Base-by-base conservation (phyloP, 768 basidiomycete genomes). In the Inosperma sp. region DNA sequence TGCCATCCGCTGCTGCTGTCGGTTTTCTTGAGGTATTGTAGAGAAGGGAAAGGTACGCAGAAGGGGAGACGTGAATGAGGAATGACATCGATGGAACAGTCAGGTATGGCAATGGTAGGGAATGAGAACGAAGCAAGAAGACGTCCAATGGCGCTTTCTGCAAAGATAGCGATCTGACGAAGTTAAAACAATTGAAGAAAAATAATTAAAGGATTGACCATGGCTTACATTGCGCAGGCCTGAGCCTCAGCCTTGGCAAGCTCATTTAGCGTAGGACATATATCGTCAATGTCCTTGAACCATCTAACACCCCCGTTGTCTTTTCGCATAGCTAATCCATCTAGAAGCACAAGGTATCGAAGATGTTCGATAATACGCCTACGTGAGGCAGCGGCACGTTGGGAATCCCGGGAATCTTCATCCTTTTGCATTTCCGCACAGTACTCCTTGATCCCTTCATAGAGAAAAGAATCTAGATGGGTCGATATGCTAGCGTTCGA, bases 101-200 rank as follows among this genome's bases (percentile, higher is more conserved):
- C 3, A 90, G 75, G 61, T 86, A 91, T 3, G 84, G 81, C n/a
- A 92, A 66, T 6, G 87, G 86, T 27, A 91, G 69, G 0, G 79
- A 72, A 62, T 86, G 84, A 10, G 75, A 75, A 2, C 84, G 82
- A 43, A 79, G 65, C 22, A 92, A 73, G 63, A 81, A 80, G 17
- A 88, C 80, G 63, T 93, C 89, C 21, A 93, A 73, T 23, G 89
- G 81, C 0, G 77, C 74, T 16, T 59, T 67, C 22, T 58, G 52
- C 19, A 69, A 60, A 17, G 63, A 63, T 26, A 77, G 65, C 26
- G 73, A 67, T 19, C 80, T 80, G 54, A 37, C 22, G 19, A 40
- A 16, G n/a, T n/a, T 19, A 12, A 12, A 54, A 34, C 13, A 46
- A 21, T 50, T 23, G 56, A 36, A 48, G 47, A 49, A 19, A 53